phyloP scores from a whole-genome alignment of 768 basidiomycete species.

The Agrocybe chaxingu region DNA sequence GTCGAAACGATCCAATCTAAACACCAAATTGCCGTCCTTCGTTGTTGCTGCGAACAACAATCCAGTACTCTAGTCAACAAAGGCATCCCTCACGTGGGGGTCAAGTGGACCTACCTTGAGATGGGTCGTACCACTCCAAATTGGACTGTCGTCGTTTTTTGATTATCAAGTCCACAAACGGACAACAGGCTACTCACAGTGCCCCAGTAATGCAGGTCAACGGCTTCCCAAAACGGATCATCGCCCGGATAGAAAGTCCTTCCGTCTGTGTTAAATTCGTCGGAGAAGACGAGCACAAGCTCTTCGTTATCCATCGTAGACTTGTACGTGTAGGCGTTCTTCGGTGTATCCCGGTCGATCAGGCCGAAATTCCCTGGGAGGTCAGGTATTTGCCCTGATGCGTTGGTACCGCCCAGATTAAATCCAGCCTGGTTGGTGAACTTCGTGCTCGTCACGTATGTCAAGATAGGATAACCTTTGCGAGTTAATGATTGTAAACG shows the following conservation, averaged over 20 bases:
- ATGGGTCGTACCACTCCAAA: too few relatives aligned
- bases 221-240: conserved; percentile 23
- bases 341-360: conserved; percentile 60
- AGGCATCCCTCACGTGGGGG: too few relatives aligned
- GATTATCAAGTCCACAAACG: too few relatives aligned
- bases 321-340: conserved; percentile 30
- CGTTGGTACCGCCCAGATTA: conserved; percentile 6
- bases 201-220: conserved; percentile 1
- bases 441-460: too few relatives aligned
- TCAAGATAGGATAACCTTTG: too few relatives aligned
- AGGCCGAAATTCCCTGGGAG: conserved; percentile 39
- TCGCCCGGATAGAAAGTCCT: conserved; percentile 51
- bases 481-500: too few relatives aligned
- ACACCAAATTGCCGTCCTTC: too few relatives aligned
- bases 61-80: too few relatives aligned
- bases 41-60: too few relatives aligned
- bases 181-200: neutral
- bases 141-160: too few relatives aligned
- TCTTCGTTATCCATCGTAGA: conserved; percentile 30
- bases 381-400: conserved; percentile 4
- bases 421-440: conserved; percentile 2
- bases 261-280: conserved; percentile 66
- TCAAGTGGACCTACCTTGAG: too few relatives aligned
- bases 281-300: conserved; percentile 54
- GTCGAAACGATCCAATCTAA: too few relatives aligned